Conservation (phyloP, 148 eudicot genomes). For the Rhododendron henanense region DNA sequence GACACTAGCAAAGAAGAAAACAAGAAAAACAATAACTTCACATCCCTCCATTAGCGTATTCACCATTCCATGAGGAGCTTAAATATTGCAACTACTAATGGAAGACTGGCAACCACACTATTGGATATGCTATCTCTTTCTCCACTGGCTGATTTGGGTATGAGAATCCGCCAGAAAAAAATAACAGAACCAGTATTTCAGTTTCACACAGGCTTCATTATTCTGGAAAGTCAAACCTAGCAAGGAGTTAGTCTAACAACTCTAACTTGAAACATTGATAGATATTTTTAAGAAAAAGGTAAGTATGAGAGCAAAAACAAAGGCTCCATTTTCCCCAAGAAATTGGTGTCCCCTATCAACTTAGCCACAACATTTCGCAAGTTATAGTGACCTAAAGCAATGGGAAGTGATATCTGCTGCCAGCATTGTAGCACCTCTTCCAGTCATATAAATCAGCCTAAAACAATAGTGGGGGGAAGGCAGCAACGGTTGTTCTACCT, state of each 20-base stretch:
- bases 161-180: neutral
- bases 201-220: neutral
- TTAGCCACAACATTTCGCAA: neutral
- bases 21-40: neutral
- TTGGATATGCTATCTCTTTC: neutral
- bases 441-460: neutral
- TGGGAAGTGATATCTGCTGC: neutral
- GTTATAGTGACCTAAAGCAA: neutral
- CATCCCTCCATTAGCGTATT: neutral
- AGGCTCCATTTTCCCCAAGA: neutral
- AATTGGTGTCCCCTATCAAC: neutral
- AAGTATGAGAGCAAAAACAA: neutral
- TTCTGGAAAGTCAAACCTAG: neutral
- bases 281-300: neutral
- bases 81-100: neutral
- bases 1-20: neutral
- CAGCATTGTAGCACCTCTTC: neutral
- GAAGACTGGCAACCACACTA: neutral
- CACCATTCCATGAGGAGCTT: neutral
- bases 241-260: neutral
- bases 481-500: neutral
- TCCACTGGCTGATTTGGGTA: neutral
- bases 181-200: no score
- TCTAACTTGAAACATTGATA: neutral
- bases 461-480: neutral